Evolutionary conservation across 1,284 basidiomycete genomes (phyloP), one percentile per base, ranked within the genome.

Genomic region (Apiotrichum mycotoxinovorans): DNA sequence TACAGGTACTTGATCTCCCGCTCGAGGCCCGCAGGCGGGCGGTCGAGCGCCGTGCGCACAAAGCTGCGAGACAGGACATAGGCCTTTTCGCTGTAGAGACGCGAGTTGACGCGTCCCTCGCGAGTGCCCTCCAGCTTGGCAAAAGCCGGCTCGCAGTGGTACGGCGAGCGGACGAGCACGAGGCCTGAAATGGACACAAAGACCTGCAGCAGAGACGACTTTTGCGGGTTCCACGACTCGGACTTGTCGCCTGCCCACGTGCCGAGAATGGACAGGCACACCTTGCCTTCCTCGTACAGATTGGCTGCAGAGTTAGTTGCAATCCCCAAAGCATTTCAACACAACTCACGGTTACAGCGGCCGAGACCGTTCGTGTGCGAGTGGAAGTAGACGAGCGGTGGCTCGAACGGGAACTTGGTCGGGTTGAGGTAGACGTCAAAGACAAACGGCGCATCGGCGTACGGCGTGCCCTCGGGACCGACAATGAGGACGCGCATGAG

Each of bases 311-410:
- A 7, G 34, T 48, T 20, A 48, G 46, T 18, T 86, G 87, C 41
- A 10, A 14, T 22, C 23, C 23, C 14, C 30, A 20, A 15, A 17
- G n/a, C n/a, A n/a, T n/a, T n/a, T n/a, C n/a, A 20, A 4, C 61
- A 18, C 7, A 22, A 37, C 46, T 37, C 33, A 48, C 46, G 73
- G 54, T 70, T 79, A 85, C 87, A 89, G 80, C 91, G 81, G 20
- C 92, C 92, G 68, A 92, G 91, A 12, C 91, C 92, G 72, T 91
- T 90, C 12, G 93, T 96, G 88, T 92, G 95, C 61, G 89, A 92
- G 58, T 87, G 83, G 76, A 96, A 97, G 77, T 91, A 87, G 4
- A 93, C 93, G 43, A 86, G 80, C 0, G 93, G 93, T 7, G 93
- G 91, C 62, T 84, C 85, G 65, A 87, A 82, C 2, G 93, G 93